Evolutionary conservation across 257 asterid genomes (phyloP).

Genomic region (Verbascum thapsus): DNA sequence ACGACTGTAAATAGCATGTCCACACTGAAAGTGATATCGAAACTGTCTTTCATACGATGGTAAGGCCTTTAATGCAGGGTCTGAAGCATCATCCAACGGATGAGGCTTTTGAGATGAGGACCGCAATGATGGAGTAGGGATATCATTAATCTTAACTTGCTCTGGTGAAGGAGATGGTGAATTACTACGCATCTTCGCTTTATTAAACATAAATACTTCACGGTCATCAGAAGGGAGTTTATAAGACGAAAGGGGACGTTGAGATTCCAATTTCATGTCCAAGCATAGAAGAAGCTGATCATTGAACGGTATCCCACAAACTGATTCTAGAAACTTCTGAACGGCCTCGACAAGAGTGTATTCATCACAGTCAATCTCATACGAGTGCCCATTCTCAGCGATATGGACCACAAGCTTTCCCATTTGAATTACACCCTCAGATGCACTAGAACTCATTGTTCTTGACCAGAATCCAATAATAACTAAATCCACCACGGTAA

Average conservation of each 20-base stretch:
- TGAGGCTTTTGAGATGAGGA: conserved; percentile 59
- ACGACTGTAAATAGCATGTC: conserved; percentile 68
- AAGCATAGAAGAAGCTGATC: conserved; percentile 90
- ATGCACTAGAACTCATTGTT: conserved; percentile 59
- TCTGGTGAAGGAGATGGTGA: conserved; percentile 62
- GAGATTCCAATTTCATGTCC: conserved; percentile 81
- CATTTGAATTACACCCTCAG: conserved; percentile 63
- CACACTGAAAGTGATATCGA: conserved; percentile 84
- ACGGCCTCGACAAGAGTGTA: conserved; percentile 75
- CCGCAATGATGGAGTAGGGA: conserved; percentile 64
- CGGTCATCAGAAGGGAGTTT: conserved; percentile 73
- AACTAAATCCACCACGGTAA: conserved; percentile 26
- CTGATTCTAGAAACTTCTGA: conserved; percentile 64
- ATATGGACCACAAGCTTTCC: conserved; percentile 78
- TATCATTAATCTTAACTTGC: conserved; percentile 54
- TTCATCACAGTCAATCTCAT: conserved; percentile 70
- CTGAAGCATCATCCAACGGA: conserved; percentile 83
- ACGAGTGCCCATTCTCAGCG: conserved; percentile 88
- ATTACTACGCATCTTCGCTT: conserved; percentile 77
- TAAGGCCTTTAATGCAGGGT: conserved; percentile 88
- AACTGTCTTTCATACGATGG: conserved; percentile 92
- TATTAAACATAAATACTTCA: conserved; percentile 80
- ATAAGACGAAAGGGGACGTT: conserved; percentile 67
- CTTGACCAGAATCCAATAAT: conserved; percentile 1
- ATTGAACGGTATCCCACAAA: conserved; percentile 53